phyloP scores from a whole-genome alignment of 257 asterid genomes.

The Echium plantagineum region DNA sequence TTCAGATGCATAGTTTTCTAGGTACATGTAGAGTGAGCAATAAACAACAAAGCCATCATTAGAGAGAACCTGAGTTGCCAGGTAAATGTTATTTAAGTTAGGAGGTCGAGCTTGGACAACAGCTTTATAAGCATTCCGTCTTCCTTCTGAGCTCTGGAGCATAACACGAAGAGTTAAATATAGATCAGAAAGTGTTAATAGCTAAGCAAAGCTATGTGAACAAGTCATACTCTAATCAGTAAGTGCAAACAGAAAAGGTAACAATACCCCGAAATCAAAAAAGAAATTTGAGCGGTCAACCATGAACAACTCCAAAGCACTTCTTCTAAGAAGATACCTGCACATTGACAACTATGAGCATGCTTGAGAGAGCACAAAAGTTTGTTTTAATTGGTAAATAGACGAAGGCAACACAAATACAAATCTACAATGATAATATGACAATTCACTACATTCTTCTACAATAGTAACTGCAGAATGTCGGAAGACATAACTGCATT shows the following conservation, averaged over 20 bases:
- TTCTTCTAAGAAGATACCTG: slow-evolving; percentile 96
- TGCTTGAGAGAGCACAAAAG: background rate
- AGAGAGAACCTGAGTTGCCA: slow-evolving; percentile 82
- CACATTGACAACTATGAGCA: background rate
- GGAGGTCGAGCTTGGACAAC: slow-evolving; percentile 97
- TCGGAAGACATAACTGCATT: background rate
- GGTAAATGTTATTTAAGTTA: slow-evolving; percentile 82
- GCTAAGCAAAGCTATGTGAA: background rate
- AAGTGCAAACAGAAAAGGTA: slow-evolving; percentile 6
- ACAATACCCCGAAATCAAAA: slow-evolving; percentile 91
- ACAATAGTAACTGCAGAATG: too few species aligned
- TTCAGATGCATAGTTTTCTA: background rate
- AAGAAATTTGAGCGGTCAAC: slow-evolving; percentile 93
- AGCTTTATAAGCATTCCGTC: slow-evolving; percentile 88
- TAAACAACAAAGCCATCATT: background rate
- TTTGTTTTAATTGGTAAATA: too few species aligned
- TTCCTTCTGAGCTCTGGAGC: slow-evolving; percentile 61
- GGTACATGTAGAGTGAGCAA: background rate
- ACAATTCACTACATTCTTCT: background rate
- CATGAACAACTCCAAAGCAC: slow-evolving; percentile 94
- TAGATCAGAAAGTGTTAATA: slow-evolving; percentile 14
- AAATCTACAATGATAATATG: background rate
- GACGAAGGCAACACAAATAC: background rate
- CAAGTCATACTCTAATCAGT: background rate
- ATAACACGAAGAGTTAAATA: slow-evolving; percentile 11